These are phyloP conservation scores for Talaromyces trachyspermus DNA, from an alignment of 495 filamentous ascomycete genomes.

Conservation along the genomic window DNA sequence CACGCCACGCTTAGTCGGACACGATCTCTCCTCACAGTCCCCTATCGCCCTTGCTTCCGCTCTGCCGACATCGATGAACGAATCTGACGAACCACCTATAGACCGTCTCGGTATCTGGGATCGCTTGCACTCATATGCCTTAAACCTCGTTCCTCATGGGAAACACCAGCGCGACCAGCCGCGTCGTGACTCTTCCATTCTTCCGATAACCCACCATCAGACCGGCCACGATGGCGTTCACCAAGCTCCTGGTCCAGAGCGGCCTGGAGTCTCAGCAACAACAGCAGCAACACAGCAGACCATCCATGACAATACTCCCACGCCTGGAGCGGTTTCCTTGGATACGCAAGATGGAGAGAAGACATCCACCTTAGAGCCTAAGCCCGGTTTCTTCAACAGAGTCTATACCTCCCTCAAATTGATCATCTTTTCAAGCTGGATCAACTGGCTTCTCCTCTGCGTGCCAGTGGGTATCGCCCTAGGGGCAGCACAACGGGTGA, in stretches of 20 bases:
- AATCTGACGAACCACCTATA: slow-evolving; percentile 9
- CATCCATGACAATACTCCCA: background rate
- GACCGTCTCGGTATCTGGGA: slow-evolving; percentile 7
- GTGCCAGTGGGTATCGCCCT: slow-evolving; percentile 72
- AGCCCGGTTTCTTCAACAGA: slow-evolving; percentile 36
- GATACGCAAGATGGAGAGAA: slow-evolving; percentile 10
- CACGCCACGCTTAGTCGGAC: too few relatives aligned
- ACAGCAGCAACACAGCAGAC: background rate
- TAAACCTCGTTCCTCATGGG: background rate
- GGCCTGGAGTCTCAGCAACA: background rate
- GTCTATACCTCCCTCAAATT: slow-evolving; percentile 45
- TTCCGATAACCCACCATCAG: slow-evolving; percentile 7
- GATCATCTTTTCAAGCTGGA: slow-evolving; percentile 59
- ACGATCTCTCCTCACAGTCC: too few relatives aligned
- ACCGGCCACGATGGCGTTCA: background rate
- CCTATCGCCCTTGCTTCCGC: background rate
- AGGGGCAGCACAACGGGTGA: slow-evolving; percentile 30
- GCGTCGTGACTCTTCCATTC: slow-evolving; percentile 1
- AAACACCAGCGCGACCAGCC: background rate
- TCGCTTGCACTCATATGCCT: slow-evolving; percentile 7
- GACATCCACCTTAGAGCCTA: slow-evolving; percentile 15
- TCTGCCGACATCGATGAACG: slow-evolving; percentile 9
- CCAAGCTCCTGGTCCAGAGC: background rate
- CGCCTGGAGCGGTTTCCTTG: background rate
- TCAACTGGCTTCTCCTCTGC: slow-evolving; percentile 73